Conservation (phyloP, 768 basidiomycete species). For the Podaxis sp. region DNA sequence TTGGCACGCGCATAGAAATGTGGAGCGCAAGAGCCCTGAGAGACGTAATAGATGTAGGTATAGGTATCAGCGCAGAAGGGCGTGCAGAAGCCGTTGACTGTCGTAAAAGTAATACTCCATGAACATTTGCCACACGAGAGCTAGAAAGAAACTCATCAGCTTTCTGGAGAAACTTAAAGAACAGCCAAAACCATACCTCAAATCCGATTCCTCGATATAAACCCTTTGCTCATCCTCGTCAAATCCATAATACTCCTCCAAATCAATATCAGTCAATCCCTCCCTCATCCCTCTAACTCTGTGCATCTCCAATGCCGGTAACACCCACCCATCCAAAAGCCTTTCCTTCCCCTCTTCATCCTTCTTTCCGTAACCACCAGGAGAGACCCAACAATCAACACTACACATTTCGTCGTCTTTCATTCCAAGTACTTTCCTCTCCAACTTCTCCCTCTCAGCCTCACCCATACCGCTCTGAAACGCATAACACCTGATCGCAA, state of each 20-base stretch:
- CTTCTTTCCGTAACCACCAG: conserved; percentile 39
- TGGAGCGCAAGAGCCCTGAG: conserved; percentile 65
- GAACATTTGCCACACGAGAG: conserved; percentile 55
- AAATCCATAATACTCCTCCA: conserved; percentile 45
- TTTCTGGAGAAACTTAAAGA: neutral
- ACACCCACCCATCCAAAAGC: conserved; percentile 76
- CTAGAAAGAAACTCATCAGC: conserved; percentile 35
- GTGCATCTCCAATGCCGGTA: conserved; percentile 68
- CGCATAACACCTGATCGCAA: conserved; percentile 80
- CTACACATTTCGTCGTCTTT: conserved; percentile 38
- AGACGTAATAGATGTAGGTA: conserved; percentile 56
- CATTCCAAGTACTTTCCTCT: conserved; percentile 56
- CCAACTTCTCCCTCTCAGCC: conserved; percentile 65
- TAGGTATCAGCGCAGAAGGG: conserved; percentile 54
- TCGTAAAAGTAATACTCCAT: conserved; percentile 69
- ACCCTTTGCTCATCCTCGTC: conserved; percentile 33
- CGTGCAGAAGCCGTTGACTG: conserved; percentile 24
- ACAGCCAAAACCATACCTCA: conserved; percentile 46
- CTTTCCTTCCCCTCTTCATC: conserved; percentile 45
- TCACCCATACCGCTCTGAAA: conserved; percentile 79
- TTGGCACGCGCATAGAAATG: conserved; percentile 69
- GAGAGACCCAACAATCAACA: conserved; percentile 50
- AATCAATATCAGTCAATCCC: conserved; percentile 34
- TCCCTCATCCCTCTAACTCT: conserved; percentile 56
- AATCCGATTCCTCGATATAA: conserved; percentile 42